These are phyloP conservation scores for Daldinia caldariorum DNA, from an alignment of 495 filamentous ascomycete genomes.

Conservation along the genomic window DNA sequence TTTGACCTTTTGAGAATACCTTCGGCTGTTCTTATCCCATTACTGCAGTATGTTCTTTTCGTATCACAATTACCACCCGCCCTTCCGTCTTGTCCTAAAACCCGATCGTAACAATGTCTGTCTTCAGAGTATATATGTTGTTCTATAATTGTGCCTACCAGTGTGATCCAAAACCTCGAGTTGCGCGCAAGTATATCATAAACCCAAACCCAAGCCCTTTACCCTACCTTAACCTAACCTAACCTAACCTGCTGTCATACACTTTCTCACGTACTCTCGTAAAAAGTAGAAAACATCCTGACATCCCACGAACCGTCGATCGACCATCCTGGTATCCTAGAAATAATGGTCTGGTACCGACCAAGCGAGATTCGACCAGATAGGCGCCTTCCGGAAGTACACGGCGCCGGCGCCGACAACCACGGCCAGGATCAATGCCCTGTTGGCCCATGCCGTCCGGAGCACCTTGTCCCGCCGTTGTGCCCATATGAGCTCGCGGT, in stretches of 20 bases:
- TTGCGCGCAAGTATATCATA: background rate
- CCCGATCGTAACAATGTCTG: background rate
- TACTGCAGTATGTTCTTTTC: background rate
- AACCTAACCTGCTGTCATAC: background rate
- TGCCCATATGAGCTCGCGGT: conserved; percentile 68
- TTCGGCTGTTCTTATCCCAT: background rate
- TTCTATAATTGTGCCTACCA: conserved; percentile 6
- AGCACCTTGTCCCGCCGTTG: conserved; percentile 66
- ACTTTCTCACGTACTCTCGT: background rate
- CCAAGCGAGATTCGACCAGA: conserved; percentile 42
- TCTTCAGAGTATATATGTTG: background rate
- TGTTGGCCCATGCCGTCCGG: conserved; percentile 66
- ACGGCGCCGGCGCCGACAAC: conserved; percentile 66
- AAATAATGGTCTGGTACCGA: conserved; percentile 15
- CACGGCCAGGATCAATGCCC: conserved; percentile 70
- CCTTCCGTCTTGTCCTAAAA: conserved; percentile 7
- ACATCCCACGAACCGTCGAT: background rate
- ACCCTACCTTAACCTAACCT: background rate
- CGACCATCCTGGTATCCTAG: conserved; percentile 17
- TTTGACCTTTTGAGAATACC: background rate
- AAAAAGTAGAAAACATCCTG: background rate
- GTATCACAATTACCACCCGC: background rate
- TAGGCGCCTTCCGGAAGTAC: conserved; percentile 49
- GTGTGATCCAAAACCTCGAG: background rate
- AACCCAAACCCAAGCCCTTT: conserved; percentile 2